Evolutionary conservation across 2,329 filamentous ascomycete species (phyloP), one percentile per base, ranked within the genome.

Genomic region (Diaporthe humulicola): DNA sequence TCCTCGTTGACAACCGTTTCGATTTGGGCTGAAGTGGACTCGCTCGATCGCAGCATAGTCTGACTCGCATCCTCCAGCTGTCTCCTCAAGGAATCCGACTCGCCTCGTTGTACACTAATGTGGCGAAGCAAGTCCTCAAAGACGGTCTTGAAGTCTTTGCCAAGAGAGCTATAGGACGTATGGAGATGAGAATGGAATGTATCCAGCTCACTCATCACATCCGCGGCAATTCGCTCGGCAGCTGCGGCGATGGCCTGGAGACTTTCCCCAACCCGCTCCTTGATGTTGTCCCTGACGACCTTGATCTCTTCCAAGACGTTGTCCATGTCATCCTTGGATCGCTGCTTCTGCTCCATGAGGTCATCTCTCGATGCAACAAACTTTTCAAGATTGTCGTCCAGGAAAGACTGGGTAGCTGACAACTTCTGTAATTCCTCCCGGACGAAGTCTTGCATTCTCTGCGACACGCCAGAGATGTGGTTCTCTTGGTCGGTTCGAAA

Each of bases 231-330:
- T 73, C 93, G 92, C 84, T 96, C 95, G 2, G 96, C 95, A 14
- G 96, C 95, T 15, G 90, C 90, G 2, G 95, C 95, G 30, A 98
- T 91, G 36, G 95, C 92, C 79, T 95, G 93, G 57, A 98, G 87
- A 12, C 96, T 96, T 80, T 95, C 92, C 3, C 95, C 94, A 64
- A 98, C 94, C 76, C 93, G 93, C 66, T 90, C 88, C 86, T 98
- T 98, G 70, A 98, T 95, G 71, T 94, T 93, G 82, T 98, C 94
- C 30, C 96, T 91, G 33, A 98, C 88, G n/a, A 90, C 91, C 81
- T 96, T 96, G 82, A 98, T 98, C 81, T 98, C 96, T 79, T 97
- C 94, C 14, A 99, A 88, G 2, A 98, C 93, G n/a, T 90, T 87
- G 79, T 98, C 96, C 94, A 98, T 95, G 73, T 96, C 93, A 64